These are phyloP conservation scores for Ostreobium quekettii DNA, from an alignment of 139 green algal species.

Conservation along the genomic window DNA sequence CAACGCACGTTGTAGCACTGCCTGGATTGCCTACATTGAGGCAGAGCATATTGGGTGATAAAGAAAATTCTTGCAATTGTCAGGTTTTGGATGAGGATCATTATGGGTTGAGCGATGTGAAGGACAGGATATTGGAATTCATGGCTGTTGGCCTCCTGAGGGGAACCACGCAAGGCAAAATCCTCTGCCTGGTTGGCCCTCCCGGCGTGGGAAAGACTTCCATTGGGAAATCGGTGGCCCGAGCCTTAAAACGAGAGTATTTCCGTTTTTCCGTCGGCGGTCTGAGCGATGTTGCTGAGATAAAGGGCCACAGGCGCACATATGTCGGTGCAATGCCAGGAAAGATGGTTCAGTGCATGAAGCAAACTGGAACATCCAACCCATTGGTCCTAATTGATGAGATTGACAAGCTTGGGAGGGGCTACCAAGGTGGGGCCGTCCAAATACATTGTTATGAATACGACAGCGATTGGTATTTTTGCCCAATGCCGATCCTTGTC, in stretches of 20 bases:
- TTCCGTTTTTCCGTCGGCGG: constrained; percentile 59
- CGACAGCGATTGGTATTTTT: no score
- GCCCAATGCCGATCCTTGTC: no score
- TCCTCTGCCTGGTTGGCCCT: constrained; percentile 87
- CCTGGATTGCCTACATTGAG: no score
- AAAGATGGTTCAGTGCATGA: constrained; percentile 97
- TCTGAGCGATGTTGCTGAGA: constrained; percentile 90
- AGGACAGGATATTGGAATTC: constrained; percentile 96
- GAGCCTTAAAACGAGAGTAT: constrained; percentile 23
- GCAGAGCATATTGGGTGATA: no score
- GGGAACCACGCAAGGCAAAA: constrained; percentile 82
- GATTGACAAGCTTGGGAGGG: constrained; percentile 81
- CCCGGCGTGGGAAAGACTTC: constrained; percentile 92
- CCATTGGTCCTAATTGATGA: constrained; percentile 96
- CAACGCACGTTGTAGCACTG: no score
- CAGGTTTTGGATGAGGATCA: constrained; percentile 91
- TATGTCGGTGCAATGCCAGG: constrained; percentile 98
- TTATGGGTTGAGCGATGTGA: constrained; percentile 90
- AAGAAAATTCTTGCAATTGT: background rate
- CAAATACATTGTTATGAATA: no score
- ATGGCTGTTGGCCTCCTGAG: constrained; percentile 83
- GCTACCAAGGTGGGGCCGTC: constrained; percentile 37
- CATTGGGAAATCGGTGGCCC: constrained; percentile 80
- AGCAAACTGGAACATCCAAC: constrained; percentile 72
- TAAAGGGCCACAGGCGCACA: constrained; percentile 87